Base-by-base conservation (phyloP, 192 early-diverging fungal species). In the Irineochytrium annulatum region DNA sequence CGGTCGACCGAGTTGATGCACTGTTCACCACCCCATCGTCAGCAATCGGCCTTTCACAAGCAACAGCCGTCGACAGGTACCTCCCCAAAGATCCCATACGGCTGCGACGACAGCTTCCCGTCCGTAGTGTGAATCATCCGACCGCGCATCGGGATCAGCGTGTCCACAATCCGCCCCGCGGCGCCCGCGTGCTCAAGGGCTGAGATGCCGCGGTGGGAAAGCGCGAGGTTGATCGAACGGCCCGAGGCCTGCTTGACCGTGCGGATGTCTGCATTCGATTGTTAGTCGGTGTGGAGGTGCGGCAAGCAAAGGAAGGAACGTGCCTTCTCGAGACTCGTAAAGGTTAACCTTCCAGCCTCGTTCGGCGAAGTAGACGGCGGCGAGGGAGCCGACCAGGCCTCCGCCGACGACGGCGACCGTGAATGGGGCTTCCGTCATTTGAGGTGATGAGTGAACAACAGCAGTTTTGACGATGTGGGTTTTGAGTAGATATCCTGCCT, bases 1-100 rank as follows among this genome's bases (percentile, higher is more conserved):
- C 95, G 79, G 65, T 93, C 93, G 0, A 96, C 85, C 32, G 93
- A 93, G 83, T 98, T 93, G 67, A 95, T 98, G 70, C 87, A 87
- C 85, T 91, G 32, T 19, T 20, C 45, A 52, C 4, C 14, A 49
- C 34, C 19, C 20, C 22, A 37, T 24, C 22, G 34, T 26, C 32
- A 16, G 3, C 31, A 68, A 46, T 28, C 45, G 37, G 14, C 37
- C n/a, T n/a, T n/a, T n/a, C n/a, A n/a, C n/a, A n/a, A 57, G 22
- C 5, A 22, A 17, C 13, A 1, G 30, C 0, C 4, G 3, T 11
- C 22, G 52, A 26, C 14, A 28, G 8, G 59, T 76, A 89, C 87
- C 83, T 91, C 86, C 39, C 87, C 89, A 76, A 87, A 86, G 56
- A 91, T 79, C 59, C 90, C 90, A 76, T 98, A 98, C 2, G 82